Percentiles rank a stretch among this genome's conserved stretches.
phyloP scores from a whole-genome alignment of 2,329 filamentous ascomycete genomes.

The Stagonosporopsis cucurbitacearum region DNA sequence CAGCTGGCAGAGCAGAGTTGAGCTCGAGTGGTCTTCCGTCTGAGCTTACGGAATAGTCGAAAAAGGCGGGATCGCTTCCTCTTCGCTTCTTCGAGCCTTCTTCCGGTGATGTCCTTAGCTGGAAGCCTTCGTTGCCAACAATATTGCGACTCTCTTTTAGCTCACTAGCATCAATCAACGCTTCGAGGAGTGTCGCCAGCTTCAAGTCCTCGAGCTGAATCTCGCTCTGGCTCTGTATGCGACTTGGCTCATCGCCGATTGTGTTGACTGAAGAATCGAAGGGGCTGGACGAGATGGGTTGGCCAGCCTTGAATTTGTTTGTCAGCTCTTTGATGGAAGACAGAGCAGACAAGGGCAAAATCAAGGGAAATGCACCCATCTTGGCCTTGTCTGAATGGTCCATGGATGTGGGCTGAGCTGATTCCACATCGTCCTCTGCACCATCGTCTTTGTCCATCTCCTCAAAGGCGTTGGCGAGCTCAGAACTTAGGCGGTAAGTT shows the following conservation, averaged over 20 bases:
- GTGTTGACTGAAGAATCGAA: slow-evolving; percentile 21
- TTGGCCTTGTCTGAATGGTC: slow-evolving; percentile 21
- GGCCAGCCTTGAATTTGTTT: slow-evolving; percentile 23
- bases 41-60: slow-evolving; percentile 38
- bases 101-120: background rate
- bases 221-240: slow-evolving; percentile 36
- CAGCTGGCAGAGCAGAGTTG: slow-evolving; percentile 29
- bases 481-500: slow-evolving; percentile 54
- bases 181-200: slow-evolving; percentile 41
- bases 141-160: slow-evolving; percentile 35
- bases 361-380: slow-evolving; percentile 19
- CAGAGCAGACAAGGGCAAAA: slow-evolving; percentile 29
- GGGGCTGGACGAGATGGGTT: slow-evolving; percentile 15
- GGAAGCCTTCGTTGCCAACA: slow-evolving; percentile 7
- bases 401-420: slow-evolving; percentile 20
- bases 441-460: slow-evolving; percentile 35
- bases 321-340: slow-evolving; percentile 29
- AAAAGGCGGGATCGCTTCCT: slow-evolving; percentile 33
- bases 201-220: slow-evolving; percentile 48
- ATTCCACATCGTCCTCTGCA: slow-evolving; percentile 50
- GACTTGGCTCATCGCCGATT: slow-evolving; percentile 24
- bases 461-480: slow-evolving; percentile 33
- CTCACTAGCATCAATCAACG: slow-evolving; percentile 42
- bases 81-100: background rate
- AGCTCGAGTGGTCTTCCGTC: slow-evolving; percentile 33